Conservation (phyloP, 495 filamentous ascomycete species). For the Margaritispora aquatica region DNA sequence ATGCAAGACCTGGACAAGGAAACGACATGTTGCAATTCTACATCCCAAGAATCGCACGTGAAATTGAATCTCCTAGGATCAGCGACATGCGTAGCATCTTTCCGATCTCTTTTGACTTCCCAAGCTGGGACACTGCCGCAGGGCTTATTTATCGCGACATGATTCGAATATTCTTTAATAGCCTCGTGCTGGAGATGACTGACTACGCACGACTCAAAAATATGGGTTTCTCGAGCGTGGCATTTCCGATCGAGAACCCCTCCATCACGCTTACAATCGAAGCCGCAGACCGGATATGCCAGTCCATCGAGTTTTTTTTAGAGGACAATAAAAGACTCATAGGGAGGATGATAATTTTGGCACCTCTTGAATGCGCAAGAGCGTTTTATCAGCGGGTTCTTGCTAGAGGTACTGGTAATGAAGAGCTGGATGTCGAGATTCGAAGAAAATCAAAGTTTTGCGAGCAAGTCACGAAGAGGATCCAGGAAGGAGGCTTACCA, state of each 20-base stretch:
- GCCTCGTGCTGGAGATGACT: not conserved
- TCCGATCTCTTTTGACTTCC: not conserved
- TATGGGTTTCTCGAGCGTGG: not conserved
- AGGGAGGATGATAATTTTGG: slow-evolving; percentile 7
- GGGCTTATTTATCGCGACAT: not conserved
- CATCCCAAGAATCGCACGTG: not conserved
- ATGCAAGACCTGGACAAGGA: not conserved
- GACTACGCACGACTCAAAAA: not conserved
- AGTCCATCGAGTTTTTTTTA: slow-evolving; percentile 18
- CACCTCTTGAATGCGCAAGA: slow-evolving; percentile 2
- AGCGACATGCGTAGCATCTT: not conserved
- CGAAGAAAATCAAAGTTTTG: not conserved
- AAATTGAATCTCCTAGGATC: not conserved
- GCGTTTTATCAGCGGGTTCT: not conserved
- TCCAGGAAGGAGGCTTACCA: not conserved
- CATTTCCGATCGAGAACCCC: not conserved
- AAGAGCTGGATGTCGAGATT: not conserved
- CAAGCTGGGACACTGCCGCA: not conserved
- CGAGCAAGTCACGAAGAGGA: not conserved
- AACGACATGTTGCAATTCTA: slow-evolving; percentile 1
- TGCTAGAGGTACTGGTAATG: not conserved
- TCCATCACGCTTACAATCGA: not conserved
- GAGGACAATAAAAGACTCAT: not conserved
- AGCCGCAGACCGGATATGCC: slow-evolving; percentile 10
- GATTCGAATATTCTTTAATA: slow-evolving; percentile 2